A percentile compares a stretch with the other conserved stretches of the same genome.
Conservation (phyloP, 441 rosid genomes). For the Adansonia grandidieri region DNA sequence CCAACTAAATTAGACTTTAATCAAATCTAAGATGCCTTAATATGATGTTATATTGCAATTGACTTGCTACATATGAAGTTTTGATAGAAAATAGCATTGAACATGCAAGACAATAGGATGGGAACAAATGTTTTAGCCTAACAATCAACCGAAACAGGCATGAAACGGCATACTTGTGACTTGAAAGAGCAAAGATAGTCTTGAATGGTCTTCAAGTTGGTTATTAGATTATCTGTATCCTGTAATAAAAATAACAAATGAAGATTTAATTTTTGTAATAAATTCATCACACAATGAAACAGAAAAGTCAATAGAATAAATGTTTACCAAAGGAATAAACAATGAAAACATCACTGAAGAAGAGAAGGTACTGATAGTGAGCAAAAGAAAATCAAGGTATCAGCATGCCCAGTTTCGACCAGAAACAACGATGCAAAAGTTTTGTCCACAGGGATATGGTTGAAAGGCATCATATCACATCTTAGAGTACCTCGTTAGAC, state of each 20-base stretch:
- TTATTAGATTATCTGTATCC: slow-evolving; percentile 77
- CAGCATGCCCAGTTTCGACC: slow-evolving; percentile 13
- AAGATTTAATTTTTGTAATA: neutral
- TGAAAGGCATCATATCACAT: slow-evolving; percentile 4
- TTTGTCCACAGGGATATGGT: neutral
- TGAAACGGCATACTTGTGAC: slow-evolving; percentile 61
- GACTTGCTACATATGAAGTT: neutral
- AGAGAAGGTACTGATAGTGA: neutral
- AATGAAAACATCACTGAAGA: slow-evolving; percentile 1
- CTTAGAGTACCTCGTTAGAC: neutral
- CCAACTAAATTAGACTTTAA: neutral
- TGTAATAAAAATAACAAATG: slow-evolving; percentile 32
- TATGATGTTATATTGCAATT: neutral
- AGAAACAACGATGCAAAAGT: neutral
- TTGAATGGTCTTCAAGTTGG: slow-evolving; percentile 83
- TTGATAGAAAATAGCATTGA: neutral
- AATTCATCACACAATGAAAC: slow-evolving; percentile 16
- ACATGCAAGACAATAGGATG: neutral
- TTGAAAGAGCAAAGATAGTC: slow-evolving; percentile 88
- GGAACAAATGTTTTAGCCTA: slow-evolving; percentile 10
- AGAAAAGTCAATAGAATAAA: slow-evolving; percentile 2
- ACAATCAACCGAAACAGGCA: slow-evolving; percentile 26
- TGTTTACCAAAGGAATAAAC: slow-evolving; percentile 3
- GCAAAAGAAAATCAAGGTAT: neutral
- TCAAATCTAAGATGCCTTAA: slow-evolving; percentile 11